These are phyloP conservation scores for Alternaria tenuissima DNA, from an alignment of 2,329 filamentous ascomycete genomes.

Conservation along the genomic window DNA sequence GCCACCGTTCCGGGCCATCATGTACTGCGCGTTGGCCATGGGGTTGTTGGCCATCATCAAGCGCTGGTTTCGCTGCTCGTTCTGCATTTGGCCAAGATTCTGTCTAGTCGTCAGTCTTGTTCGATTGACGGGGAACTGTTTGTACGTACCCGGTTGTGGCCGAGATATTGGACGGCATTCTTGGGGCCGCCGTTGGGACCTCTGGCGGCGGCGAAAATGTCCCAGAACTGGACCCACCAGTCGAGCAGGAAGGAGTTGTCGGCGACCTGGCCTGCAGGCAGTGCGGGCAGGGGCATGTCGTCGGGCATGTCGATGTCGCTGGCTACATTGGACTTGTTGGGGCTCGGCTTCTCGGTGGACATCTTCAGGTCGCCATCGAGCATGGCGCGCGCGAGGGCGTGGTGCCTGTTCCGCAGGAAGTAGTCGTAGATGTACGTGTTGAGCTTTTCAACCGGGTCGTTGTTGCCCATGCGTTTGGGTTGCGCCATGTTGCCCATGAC, in stretches of 20 bases:
- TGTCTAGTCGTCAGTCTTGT: conserved; percentile 45
- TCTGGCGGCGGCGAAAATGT: conserved; percentile 87
- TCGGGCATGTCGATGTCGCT: conserved; percentile 83
- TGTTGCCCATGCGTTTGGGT: conserved; percentile 31
- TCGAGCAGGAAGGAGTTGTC: conserved; percentile 91
- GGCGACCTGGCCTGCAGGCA: conserved; percentile 66
- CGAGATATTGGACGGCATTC: conserved; percentile 72
- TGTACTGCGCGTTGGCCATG: conserved; percentile 50
- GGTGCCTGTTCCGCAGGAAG: conserved; percentile 85
- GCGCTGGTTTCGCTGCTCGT: conserved; percentile 71
- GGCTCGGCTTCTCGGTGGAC: conserved; percentile 68
- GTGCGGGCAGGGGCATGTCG: conserved; percentile 78
- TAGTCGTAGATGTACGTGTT: conserved; percentile 94
- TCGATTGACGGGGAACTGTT: not conserved
- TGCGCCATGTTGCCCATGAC: conserved; percentile 70
- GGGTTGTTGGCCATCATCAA: conserved; percentile 72
- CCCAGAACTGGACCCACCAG: conserved; percentile 98
- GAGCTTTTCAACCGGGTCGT: conserved; percentile 63
- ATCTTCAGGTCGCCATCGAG: conserved; percentile 60
- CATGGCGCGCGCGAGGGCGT: conserved; percentile 77
- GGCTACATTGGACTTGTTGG: conserved; percentile 71
- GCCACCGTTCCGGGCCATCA: conserved; percentile 69
- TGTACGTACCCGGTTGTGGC: conserved; percentile 78
- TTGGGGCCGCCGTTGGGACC: conserved; percentile 53
- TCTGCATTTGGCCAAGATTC: conserved; percentile 75